Evolutionary conservation across 495 filamentous ascomycete genomes (phyloP), one percentile per base, ranked within the genome.

Genomic region (Aspergillus baeticus): DNA sequence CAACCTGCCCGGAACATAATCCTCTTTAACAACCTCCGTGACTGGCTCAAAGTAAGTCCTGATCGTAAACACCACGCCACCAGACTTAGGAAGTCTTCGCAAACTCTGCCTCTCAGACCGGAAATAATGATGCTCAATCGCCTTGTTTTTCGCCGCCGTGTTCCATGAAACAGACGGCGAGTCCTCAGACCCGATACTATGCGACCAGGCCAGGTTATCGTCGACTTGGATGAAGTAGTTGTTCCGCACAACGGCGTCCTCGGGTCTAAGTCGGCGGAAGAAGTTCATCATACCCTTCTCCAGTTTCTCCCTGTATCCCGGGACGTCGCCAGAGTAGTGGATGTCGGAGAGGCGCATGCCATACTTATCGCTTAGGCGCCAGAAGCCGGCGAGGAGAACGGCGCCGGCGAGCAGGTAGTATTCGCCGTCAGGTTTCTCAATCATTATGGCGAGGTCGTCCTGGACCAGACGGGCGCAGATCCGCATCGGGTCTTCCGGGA

Each of bases 401-500:
- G 86, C 80, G 11, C 91, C 92, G 3, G 90, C 89, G 1, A 91
- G 78, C 1, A 95, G 83, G 69, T 92, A 90, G 72, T 96, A 96
- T 67, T 93, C 84, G 21, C 89, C 87, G 63, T 96, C 89, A 2
- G 75, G 66, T 26, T 74, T 78, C 68, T 95, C 89, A 63, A 96
- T 77, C 91, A 96, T 96, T 20, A 96, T 79, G 1, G 90, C 90
- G 1, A 96, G 72, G 64, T 95, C 92, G 65, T 96, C 92, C 74
- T 96, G 92, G 18, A 90, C 74, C 33, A 94, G 78, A 10, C 90
- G 83, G 5, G 84, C 84, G 45, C 77, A 80, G 65, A 81, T 92
- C 52, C 80, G 76, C 88, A 96, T 95, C 8, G 91, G 91, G 58
- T 96, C 89, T 77, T 95, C 90, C 2, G 74, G 66, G 20, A 92